Evolutionary conservation across 2,329 filamentous ascomycete genomes (phyloP).

Genomic region (Aspergillus quadrilineatus): DNA sequence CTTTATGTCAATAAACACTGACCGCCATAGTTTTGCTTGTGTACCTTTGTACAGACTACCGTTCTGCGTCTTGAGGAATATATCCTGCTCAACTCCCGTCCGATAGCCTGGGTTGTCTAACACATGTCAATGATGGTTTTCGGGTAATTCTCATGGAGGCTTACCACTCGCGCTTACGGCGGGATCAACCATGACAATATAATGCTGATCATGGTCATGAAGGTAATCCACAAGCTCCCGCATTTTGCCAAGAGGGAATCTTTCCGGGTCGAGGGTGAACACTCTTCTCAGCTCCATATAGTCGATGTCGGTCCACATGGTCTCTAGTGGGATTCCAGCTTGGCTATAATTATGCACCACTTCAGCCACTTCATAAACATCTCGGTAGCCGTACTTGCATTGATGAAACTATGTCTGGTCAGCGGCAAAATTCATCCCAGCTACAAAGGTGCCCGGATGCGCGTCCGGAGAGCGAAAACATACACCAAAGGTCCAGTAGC

Average conservation of each 20-base stretch:
- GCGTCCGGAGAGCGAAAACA: constrained; percentile 8
- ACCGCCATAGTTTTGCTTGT: neutral
- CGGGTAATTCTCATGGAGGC: neutral
- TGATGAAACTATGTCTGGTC: constrained; percentile 50
- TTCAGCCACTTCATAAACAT: constrained; percentile 47
- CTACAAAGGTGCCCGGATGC: neutral
- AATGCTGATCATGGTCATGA: constrained; percentile 66
- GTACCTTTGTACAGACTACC: constrained; percentile 53
- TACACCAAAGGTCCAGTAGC: constrained; percentile 64
- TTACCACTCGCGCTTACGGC: constrained; percentile 42
- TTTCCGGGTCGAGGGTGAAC: constrained; percentile 41
- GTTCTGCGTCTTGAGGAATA: constrained; percentile 56
- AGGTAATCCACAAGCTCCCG: constrained; percentile 66
- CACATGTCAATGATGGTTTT: neutral
- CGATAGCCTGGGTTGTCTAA: constrained; percentile 58
- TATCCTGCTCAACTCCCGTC: constrained; percentile 58
- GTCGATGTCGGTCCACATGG: constrained; percentile 49
- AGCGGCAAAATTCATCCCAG: neutral
- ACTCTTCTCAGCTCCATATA: constrained; percentile 41
- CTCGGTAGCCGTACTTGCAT: constrained; percentile 63
- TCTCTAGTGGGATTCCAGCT: constrained; percentile 45
- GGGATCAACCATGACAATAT: constrained; percentile 74
- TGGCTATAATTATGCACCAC: constrained; percentile 45
- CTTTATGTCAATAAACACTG: neutral
- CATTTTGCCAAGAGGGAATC: constrained; percentile 49